These are phyloP conservation scores for Blastocystis sp. DNA, from an alignment of 352 stramenopile genomes.

Conservation along the genomic window DNA sequence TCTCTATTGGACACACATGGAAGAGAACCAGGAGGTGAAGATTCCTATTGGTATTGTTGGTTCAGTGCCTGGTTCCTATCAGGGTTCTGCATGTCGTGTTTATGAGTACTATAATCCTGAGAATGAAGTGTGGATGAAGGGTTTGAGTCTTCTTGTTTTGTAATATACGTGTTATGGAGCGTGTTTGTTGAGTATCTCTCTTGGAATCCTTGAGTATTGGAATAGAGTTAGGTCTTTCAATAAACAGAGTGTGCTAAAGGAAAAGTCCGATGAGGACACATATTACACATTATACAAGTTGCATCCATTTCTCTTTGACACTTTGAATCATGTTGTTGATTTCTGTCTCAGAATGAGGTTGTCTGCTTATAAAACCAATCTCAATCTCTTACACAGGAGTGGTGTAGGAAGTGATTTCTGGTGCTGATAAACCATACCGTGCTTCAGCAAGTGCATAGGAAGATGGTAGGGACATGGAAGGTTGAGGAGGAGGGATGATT, in stretches of 20 bases:
- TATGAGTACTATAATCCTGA: constrained; percentile 62
- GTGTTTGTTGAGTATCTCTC: background rate
- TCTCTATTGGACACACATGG: constrained; percentile 42
- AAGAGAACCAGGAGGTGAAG: background rate
- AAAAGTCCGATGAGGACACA: background rate
- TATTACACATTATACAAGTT: background rate
- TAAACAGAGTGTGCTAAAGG: background rate
- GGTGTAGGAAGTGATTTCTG: background rate
- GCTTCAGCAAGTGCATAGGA: background rate
- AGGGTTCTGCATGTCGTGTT: background rate
- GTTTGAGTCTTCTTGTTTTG: background rate
- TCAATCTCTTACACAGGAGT: background rate
- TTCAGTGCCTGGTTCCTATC: background rate
- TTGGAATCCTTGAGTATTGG: background rate
- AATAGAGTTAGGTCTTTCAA: no score
- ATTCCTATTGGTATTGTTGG: constrained; percentile 15
- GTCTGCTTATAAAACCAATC: background rate
- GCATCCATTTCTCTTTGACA: background rate
- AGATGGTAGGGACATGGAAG: background rate
- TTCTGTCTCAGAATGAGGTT: background rate
- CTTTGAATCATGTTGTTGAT: background rate
- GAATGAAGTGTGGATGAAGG: constrained; percentile 29
- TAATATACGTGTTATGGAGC: background rate
- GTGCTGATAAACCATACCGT: background rate
- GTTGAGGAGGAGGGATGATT: background rate